These are phyloP conservation scores for Calophaca sinica DNA, from an alignment of 306 rosid genomes.

Conservation along the genomic window DNA sequence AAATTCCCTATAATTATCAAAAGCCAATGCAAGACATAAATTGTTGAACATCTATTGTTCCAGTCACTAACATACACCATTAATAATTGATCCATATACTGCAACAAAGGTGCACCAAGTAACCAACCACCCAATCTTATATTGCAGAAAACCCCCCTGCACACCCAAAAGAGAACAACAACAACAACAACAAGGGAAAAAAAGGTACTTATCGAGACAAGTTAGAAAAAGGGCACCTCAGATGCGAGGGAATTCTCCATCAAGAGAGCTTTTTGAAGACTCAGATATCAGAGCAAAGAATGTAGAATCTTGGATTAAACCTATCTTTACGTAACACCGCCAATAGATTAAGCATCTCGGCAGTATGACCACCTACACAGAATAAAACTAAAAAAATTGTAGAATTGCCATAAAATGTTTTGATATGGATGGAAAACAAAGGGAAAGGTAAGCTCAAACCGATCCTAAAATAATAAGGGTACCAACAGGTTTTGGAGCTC, in stretches of 20 bases:
- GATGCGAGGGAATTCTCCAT: constrained; percentile 57
- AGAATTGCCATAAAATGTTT: constrained; percentile 23
- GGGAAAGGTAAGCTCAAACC: constrained; percentile 50
- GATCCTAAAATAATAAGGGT: constrained; percentile 66
- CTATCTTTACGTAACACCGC: constrained; percentile 67
- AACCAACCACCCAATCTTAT: constrained; percentile 16
- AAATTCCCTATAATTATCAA: background rate
- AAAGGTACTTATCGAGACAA: constrained; percentile 35
- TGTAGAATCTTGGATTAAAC: constrained; percentile 74
- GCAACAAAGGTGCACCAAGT: constrained; percentile 23
- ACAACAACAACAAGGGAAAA: background rate
- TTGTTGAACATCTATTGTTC: background rate
- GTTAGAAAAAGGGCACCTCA: constrained; percentile 51
- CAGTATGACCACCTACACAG: constrained; percentile 80
- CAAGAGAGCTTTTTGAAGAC: constrained; percentile 81
- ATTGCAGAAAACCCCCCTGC: background rate
- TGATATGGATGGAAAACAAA: constrained; percentile 29
- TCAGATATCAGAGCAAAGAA: constrained; percentile 93
- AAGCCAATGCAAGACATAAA: background rate
- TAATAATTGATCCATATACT: constrained; percentile 17
- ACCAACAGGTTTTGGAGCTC: constrained; percentile 50
- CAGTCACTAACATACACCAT: constrained; percentile 8
- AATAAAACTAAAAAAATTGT: constrained; percentile 9
- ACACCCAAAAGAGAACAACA: background rate
- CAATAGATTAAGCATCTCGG: constrained; percentile 92